Base-by-base conservation (phyloP, 352 stramenopile species). In the Globisporangium ultimum region DNA sequence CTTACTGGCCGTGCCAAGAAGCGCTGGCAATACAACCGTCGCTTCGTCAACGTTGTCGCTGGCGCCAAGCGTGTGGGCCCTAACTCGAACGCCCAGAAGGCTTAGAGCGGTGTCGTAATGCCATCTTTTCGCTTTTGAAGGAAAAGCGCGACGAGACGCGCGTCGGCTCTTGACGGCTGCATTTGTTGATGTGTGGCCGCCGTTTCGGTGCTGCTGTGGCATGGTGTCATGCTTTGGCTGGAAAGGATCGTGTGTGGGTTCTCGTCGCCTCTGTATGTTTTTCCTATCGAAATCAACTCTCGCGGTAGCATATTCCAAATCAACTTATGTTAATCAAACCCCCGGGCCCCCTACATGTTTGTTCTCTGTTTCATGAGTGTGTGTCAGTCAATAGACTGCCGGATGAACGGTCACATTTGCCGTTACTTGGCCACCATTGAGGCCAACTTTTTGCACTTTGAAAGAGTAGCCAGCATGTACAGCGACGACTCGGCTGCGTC, bases 11-110 rank as follows among this genome's bases (percentile, higher is more conserved):
- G 97, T 60, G 97, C 97, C 53, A 99, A 99, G 93, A 99, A 99
- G 93, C 91, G 98, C 82, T 98, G 98, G 85, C 97, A 99, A 86
- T 99, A 99, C 97, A 99, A 99, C 86, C 93, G 98, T 72, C 91
- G 97, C 80, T 99, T 99, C 87, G 97, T 99, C 57, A 99, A 99
- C 88, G 97, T 99, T 66, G 96, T 98, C 48, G 95, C 93, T 66
- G 96, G 96, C 72, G 97, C 95, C 70, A 99, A 99, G 95, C 87
- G 85, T 69, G 72, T 99, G 60, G 97, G 97, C 74, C 97, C 98
- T 61, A 99, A 99, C 94, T 98, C 93, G 67, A 98, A 99, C 91
- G 95, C 96, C 65, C 88, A 96, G 70, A 98, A 98, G 91, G 72
- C 58, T 55, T 64, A 64, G 80, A 60, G 48, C 48, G 47, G 36